phyloP scores from a whole-genome alignment of 306 rosid genomes.

The Cicer judaicum region DNA sequence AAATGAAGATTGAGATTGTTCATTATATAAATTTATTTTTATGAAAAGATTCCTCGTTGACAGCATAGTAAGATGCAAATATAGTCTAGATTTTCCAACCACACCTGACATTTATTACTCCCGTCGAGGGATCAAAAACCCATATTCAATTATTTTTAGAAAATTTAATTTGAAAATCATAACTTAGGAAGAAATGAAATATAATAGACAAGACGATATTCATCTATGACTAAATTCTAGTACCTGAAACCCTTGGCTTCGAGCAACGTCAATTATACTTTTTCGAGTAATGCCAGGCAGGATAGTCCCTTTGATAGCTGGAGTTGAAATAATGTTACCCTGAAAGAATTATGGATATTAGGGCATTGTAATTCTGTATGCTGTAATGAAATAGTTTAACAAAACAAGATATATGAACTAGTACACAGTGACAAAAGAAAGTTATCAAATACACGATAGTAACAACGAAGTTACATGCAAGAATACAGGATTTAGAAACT shows the following conservation, averaged over 20 bases:
- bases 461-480: slow-evolving; percentile 21
- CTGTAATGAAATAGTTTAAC: slow-evolving; percentile 19
- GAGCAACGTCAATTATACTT: slow-evolving; percentile 93
- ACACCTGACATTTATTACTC: background rate
- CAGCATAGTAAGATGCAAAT: slow-evolving; percentile 17
- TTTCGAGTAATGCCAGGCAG: slow-evolving; percentile 97
- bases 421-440: background rate
- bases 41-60: slow-evolving; percentile 12
- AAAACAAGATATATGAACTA: background rate
- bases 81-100: slow-evolving; percentile 30
- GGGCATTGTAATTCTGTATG: slow-evolving; percentile 15
- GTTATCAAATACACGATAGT: background rate
- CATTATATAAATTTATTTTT: background rate
- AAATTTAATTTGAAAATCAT: slow-evolving; percentile 21
- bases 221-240: slow-evolving; percentile 34
- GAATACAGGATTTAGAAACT: slow-evolving; percentile 10
- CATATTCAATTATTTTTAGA: background rate
- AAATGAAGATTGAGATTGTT: background rate
- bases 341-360: slow-evolving; percentile 44
- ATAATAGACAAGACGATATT: slow-evolving; percentile 31
- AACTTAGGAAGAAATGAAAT: slow-evolving; percentile 7
- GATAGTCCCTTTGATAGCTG: slow-evolving; percentile 89
- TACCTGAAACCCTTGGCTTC: slow-evolving; percentile 91
- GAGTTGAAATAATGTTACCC: slow-evolving; percentile 83
- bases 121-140: slow-evolving; percentile 4